phyloP scores from a whole-genome alignment of 768 basidiomycete genomes.

The Leccinum rimulosum region DNA sequence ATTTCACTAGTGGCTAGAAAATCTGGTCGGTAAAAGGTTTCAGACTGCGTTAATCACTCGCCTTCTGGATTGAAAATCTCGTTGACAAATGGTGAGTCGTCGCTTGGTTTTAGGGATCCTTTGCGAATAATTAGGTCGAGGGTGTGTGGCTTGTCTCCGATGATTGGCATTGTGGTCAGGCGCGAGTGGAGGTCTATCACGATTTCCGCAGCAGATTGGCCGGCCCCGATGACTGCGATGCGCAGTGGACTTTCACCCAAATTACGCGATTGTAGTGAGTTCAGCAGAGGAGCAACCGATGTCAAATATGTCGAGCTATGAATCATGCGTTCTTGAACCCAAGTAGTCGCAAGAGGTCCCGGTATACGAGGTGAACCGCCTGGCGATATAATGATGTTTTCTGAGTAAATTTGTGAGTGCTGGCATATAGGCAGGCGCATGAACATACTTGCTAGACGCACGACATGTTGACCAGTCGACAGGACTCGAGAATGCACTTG shows the following conservation, averaged over 20 bases:
- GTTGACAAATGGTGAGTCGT: constrained; percentile 53
- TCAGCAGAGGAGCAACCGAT: constrained; percentile 37
- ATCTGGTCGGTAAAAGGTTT: not conserved
- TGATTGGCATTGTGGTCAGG: constrained; percentile 32
- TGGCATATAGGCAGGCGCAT: not conserved
- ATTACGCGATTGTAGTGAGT: constrained; percentile 20
- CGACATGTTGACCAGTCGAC: constrained; percentile 33
- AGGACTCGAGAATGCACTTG: constrained; percentile 37
- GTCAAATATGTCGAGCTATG: constrained; percentile 45
- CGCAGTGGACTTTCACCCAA: constrained; percentile 31
- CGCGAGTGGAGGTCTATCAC: constrained; percentile 43
- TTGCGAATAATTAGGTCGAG: constrained; percentile 52
- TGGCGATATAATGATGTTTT: constrained; percentile 50
- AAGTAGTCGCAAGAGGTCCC: constrained; percentile 30
- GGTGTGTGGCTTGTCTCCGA: constrained; percentile 31
- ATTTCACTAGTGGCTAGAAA: constrained; percentile 39
- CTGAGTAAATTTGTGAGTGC: constrained; percentile 21
- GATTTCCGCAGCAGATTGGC: constrained; percentile 49
- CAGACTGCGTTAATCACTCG: constrained; percentile 21
- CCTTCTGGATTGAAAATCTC: constrained; percentile 52
- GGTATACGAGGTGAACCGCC: constrained; percentile 49
- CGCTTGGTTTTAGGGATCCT: constrained; percentile 49
- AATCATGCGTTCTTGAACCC: constrained; percentile 35
- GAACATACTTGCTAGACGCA: constrained; percentile 40
- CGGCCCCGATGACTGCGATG: constrained; percentile 46